A percentile compares a stretch with the other conserved stretches of the same genome.
phyloP scores from a whole-genome alignment of 306 rosid genomes.

The Begonia peltatifolia region DNA sequence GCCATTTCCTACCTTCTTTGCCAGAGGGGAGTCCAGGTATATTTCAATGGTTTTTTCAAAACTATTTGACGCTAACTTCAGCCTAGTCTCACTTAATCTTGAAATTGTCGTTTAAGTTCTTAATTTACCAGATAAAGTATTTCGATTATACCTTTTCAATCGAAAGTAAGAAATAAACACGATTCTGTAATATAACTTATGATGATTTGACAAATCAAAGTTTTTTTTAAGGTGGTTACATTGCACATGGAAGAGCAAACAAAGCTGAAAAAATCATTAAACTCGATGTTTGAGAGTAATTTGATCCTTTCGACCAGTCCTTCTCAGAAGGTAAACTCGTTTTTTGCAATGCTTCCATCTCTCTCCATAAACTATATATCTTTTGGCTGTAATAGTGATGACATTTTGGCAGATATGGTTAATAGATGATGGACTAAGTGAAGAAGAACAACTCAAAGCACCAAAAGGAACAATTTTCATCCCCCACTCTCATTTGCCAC shows the following conservation, averaged over 20 bases:
- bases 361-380: background rate
- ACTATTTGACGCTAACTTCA: too few relatives aligned
- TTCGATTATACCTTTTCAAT: too few relatives aligned
- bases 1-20: constrained; percentile 38
- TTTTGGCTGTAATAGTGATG: too few relatives aligned
- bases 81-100: too few relatives aligned
- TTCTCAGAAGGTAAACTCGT: constrained; percentile 24
- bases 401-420: constrained; percentile 41
- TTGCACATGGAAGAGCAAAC: constrained; percentile 20
- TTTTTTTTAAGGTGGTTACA: constrained; percentile 25
- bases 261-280: constrained; percentile 23
- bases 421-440: constrained; percentile 38
- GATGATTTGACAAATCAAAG: background rate
- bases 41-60: too few relatives aligned
- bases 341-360: too few relatives aligned
- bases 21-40: constrained; percentile 41
- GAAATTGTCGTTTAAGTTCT: too few relatives aligned
- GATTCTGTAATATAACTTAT: too few relatives aligned
- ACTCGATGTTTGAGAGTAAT: constrained; percentile 13
- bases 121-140: too few relatives aligned
- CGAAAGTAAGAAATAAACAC: too few relatives aligned
- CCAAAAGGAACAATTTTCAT: constrained; percentile 57
- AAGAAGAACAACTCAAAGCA: constrained; percentile 50
- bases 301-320: constrained; percentile 23
- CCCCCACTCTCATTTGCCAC: constrained; percentile 68